phyloP scores from a whole-genome alignment of 306 rosid genomes.

The Prunus armeniaca region DNA sequence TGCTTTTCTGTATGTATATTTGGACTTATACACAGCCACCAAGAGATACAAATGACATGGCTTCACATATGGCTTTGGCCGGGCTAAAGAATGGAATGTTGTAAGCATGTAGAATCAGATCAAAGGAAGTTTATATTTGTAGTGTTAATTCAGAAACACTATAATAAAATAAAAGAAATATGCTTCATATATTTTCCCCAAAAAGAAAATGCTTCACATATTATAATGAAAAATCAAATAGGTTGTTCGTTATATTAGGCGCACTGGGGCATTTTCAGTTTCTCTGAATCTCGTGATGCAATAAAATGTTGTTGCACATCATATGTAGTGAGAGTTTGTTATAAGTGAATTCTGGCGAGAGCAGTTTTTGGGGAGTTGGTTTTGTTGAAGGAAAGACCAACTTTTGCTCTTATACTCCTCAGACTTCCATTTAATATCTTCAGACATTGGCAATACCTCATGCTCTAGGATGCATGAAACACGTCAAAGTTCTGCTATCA shows the following conservation, averaged over 20 bases:
- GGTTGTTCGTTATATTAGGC: too few species aligned
- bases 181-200: too few species aligned
- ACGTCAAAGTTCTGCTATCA: slow-evolving; percentile 5
- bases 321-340: background rate
- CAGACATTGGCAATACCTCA: background rate
- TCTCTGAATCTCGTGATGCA: background rate
- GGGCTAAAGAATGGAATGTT: background rate
- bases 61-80: background rate
- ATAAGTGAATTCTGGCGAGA: background rate
- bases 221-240: too few species aligned
- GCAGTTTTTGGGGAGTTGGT: background rate
- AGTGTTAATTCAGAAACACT: too few species aligned
- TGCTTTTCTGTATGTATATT: background rate
- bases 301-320: background rate
- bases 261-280: background rate
- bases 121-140: background rate
- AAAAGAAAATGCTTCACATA: too few species aligned
- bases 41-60: background rate
- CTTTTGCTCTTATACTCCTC: background rate
- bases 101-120: background rate
- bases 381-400: background rate
- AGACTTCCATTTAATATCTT: background rate
- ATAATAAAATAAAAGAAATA: too few species aligned
- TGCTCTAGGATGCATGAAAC: background rate
- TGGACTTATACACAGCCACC: background rate